phyloP scores from a whole-genome alignment of 371 early-diverging fungal genomes.

The Actinomucor elegans region DNA sequence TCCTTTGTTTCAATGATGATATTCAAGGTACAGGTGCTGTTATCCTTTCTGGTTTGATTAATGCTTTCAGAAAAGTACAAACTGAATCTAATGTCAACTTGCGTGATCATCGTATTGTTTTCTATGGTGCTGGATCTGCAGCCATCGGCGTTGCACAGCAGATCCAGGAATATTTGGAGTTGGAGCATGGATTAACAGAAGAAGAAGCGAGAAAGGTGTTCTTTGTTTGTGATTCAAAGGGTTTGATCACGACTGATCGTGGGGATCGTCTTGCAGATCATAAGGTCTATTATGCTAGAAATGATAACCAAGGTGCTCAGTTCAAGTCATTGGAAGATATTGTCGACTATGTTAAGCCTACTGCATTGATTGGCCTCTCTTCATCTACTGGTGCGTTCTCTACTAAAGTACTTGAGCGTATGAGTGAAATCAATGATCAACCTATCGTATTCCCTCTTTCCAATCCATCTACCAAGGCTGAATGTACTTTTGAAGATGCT shows the following conservation, averaged over 20 bases:
- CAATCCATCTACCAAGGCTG: conserved; percentile 85
- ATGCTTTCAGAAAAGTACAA: conserved; percentile 69
- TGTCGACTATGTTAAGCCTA: conserved; percentile 75
- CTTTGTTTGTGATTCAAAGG: conserved; percentile 82
- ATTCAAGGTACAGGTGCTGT: conserved; percentile 89
- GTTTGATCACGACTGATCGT: conserved; percentile 79
- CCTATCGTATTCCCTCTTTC: conserved; percentile 94
- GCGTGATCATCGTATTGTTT: conserved; percentile 80
- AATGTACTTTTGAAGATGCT: conserved; percentile 90
- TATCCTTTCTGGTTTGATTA: conserved; percentile 88
- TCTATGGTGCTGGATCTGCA: conserved; percentile 87
- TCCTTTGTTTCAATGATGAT: conserved; percentile 73
- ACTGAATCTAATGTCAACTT: conserved; percentile 59
- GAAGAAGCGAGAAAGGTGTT: conserved; percentile 76
- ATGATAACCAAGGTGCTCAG: conserved; percentile 74
- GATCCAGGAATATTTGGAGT: conserved; percentile 72
- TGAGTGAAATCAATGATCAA: conserved; percentile 72
- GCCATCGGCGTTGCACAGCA: conserved; percentile 91
- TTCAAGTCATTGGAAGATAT: conserved; percentile 69
- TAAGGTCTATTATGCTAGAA: conserved; percentile 79
- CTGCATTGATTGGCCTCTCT: conserved; percentile 83
- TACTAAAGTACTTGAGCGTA: conserved; percentile 58
- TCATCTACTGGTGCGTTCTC: conserved; percentile 76
- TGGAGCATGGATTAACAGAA: conserved; percentile 64
- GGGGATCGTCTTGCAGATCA: conserved; percentile 83